phyloP scores from a whole-genome alignment of 1,284 basidiomycete species.

The Austroboletus sp. region DNA sequence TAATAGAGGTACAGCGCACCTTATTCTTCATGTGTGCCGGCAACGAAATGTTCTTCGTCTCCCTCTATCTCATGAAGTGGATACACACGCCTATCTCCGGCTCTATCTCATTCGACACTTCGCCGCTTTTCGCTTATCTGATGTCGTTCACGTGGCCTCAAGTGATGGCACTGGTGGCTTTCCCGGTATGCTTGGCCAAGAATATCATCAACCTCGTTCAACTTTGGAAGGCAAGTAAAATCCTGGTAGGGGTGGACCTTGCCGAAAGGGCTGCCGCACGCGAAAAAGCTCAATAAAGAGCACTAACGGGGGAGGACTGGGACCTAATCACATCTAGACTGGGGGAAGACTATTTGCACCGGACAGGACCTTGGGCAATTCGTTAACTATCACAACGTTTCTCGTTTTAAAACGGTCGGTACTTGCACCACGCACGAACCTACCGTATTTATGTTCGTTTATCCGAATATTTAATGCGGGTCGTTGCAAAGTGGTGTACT shows the following conservation, averaged over 20 bases:
- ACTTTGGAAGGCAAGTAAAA: constrained; percentile 97
- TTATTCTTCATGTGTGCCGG: constrained; percentile 94
- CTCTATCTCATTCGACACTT: constrained; percentile 27
- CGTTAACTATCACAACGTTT: constrained; percentile 10
- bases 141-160: constrained; percentile 71
- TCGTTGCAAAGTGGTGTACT: constrained; percentile 15
- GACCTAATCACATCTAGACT: constrained; percentile 14
- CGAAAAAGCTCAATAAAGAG: constrained; percentile 34
- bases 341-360: constrained; percentile 8
- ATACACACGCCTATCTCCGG: constrained; percentile 53
- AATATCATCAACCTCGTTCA: constrained; percentile 95
- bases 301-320: background rate
- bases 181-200: constrained; percentile 76
- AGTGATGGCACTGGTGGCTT: constrained; percentile 59
- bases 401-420: constrained; percentile 1
- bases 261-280: constrained; percentile 72
- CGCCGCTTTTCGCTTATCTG: constrained; percentile 10
- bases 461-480: constrained; percentile 3
- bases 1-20: constrained; percentile 47
- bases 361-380: constrained; percentile 9
- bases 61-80: constrained; percentile 92
- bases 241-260: constrained; percentile 84
- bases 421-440: constrained; percentile 4
- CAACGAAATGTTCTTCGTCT: constrained; percentile 96
- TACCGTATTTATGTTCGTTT: constrained; percentile 3